phyloP scores from a whole-genome alignment of 2,329 filamentous ascomycete species.

The Fusarium mexicanum region DNA sequence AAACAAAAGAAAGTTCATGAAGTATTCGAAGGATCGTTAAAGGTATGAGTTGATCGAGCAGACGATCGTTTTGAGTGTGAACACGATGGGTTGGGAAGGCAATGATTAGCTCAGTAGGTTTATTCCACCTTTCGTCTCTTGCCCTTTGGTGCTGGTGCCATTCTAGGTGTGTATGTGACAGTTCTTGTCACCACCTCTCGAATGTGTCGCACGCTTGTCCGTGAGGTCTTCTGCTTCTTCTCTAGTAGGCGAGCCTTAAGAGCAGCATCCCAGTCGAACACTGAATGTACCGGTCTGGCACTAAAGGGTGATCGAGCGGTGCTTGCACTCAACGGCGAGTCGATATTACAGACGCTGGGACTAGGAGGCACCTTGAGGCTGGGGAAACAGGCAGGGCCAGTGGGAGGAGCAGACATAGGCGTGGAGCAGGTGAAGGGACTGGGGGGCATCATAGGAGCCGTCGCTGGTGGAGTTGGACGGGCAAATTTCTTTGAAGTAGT shows the following conservation, averaged over 20 bases:
- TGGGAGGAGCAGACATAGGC: slow-evolving; percentile 68
- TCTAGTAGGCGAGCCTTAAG: slow-evolving; percentile 74
- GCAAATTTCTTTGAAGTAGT: slow-evolving; percentile 43
- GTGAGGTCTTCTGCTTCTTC: slow-evolving; percentile 65
- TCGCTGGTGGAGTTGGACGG: slow-evolving; percentile 46
- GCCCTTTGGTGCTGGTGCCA: slow-evolving; percentile 90
- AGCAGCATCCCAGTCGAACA: slow-evolving; percentile 81
- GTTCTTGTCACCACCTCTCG: slow-evolving; percentile 94
- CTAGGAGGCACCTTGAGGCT: slow-evolving; percentile 82
- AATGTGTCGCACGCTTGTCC: slow-evolving; percentile 75
- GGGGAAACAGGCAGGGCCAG: slow-evolving; percentile 69
- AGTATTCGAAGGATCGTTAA: slow-evolving; percentile 37
- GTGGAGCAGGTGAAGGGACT: slow-evolving; percentile 62
- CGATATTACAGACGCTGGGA: slow-evolving; percentile 71
- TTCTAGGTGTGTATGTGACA: slow-evolving; percentile 86
- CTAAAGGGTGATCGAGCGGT: slow-evolving; percentile 77
- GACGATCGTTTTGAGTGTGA: slow-evolving; percentile 12
- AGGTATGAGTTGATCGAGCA: slow-evolving; percentile 7
- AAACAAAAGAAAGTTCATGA: slow-evolving; percentile 43
- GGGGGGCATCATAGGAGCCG: slow-evolving; percentile 53
- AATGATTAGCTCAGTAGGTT: slow-evolving; percentile 6
- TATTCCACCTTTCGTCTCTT: slow-evolving; percentile 82
- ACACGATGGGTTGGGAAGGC: neutral
- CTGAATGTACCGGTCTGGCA: slow-evolving; percentile 71
- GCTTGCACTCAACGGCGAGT: slow-evolving; percentile 74